Evolutionary conservation across 2,329 filamentous ascomycete genomes (phyloP), one percentile per base, ranked within the genome.

Genomic region (Pyrenochaeta sp.): DNA sequence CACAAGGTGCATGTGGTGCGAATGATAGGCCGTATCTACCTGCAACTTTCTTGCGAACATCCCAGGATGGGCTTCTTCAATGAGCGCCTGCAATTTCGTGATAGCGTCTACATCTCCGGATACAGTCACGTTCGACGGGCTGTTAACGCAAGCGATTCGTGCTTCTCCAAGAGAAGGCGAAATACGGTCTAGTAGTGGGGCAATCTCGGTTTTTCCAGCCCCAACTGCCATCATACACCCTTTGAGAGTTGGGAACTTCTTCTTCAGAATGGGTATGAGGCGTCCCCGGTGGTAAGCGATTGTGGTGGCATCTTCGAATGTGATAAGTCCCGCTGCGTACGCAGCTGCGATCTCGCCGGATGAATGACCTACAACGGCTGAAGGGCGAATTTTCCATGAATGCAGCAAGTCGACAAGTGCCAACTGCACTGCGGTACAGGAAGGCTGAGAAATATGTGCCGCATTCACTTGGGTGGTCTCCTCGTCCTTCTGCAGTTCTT

Each of bases 21-120:
- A 71, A 56, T 83, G 82, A 52, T 83, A 84, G 0, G 82, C 82
- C 6, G 68, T 77, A 19, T 81, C 78, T 3, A 83, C 78, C 49
- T 76, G 72, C 1, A 84, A 72, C 27, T 68, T 62, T 2, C 80
- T 71, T 1, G 68, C 72, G 56, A 83, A 83, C 15, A 75, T 76
- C 3, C 52, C 61, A 9, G 64, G 64, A 12, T 74, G 62, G 36
- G 76, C 67, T 7, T 77, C 72, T 24, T 80, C 71, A 0, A 83
- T 62, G 1, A 71, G 62, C 1, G 67, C 55, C 15, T 74, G 69
- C 1, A 77, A 62, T 48, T 77, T 71, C 0, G 71, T 56, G 27
- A 83, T 74, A 8, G 77, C 79, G 52, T 75, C 68, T 0, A 54
- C 53, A 55, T 83, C 79, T 1, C 82, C 82, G n/a, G 81, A 82